Evolutionary conservation across 768 basidiomycete species (phyloP), one percentile per base, ranked within the genome.

Genomic region (Coprinopsis sp.): DNA sequence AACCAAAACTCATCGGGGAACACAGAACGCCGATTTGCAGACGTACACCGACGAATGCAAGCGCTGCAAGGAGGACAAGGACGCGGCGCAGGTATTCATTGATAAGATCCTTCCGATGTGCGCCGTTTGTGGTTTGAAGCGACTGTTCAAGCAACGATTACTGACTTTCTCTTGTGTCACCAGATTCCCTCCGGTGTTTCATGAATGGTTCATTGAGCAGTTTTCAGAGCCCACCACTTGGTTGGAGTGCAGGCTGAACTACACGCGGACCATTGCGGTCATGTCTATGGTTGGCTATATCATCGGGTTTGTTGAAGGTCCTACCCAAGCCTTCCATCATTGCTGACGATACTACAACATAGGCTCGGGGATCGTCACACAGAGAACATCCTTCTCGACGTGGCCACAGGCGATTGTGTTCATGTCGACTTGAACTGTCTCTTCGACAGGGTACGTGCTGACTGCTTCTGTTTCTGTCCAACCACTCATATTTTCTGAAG

Each of bases 251-350:
- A 82, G 95, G n/a, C 64, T 91, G 54, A 73, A 81, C 1, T 99
- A 94, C 59, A 84, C 79, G 3, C 77, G 95, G 33, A 96, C 95
- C 0, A 79, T 88, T 0, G 96, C 95, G 0, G 96, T 98, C 44
- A 98, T 96, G 86, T 96, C 89, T 1, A 98, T 99, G 89, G 89
- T 98, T 18, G 96, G 96, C 10, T 95, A 89, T 57, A 92, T 99
- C 33, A 72, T 98, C 11, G 95, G 95, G 92, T 95, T 53, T 45
- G 82, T 44, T 19, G 33, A 8, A 34, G 11, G 30, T 14, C 38
- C 6, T 37, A 27, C 11, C 30, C 40, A 24, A 4, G 16, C 5
- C 18, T 23, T 37, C 6, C 18, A 18, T 46, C 14, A 47, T 11
- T 42, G 22, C 38, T 37, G 18, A 4, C 25, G 27, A 29, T 22